phyloP scores from a whole-genome alignment of 192 early-diverging fungal species.

The Backusella luteola region DNA sequence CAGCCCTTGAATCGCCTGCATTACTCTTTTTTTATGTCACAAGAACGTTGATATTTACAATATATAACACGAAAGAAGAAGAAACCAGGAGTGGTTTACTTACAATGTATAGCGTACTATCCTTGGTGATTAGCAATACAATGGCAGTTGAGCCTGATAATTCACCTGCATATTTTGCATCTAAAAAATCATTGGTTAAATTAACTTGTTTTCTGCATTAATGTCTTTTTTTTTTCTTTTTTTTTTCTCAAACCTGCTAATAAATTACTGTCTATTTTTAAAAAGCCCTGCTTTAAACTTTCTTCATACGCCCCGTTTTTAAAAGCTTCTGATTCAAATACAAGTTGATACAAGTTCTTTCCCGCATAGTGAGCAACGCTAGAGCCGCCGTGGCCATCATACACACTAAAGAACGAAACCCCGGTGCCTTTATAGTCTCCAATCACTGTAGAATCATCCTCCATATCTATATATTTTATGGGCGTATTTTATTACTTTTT shows the following conservation, averaged over 20 bases:
- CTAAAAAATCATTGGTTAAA: neutral
- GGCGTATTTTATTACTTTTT: neutral
- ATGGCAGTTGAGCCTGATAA: conserved; percentile 96
- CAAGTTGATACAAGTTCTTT: conserved; percentile 65
- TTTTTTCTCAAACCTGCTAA: conserved; percentile 54
- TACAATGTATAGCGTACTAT: conserved; percentile 15
- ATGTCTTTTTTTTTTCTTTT: neutral
- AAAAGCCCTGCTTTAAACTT: conserved; percentile 81
- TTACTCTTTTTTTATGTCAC: conserved; percentile 55
- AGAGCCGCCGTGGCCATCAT: conserved; percentile 88
- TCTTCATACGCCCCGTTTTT: conserved; percentile 59
- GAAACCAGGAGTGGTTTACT: neutral
- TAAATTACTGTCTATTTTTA: conserved; percentile 74
- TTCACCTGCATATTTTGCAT: conserved; percentile 35
- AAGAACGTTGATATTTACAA: neutral
- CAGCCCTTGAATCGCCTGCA: conserved; percentile 91
- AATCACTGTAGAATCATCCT: conserved; percentile 89
- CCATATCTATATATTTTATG: conserved; percentile 67
- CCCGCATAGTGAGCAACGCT: conserved; percentile 84
- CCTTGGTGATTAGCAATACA: conserved; percentile 7
- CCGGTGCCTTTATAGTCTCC: conserved; percentile 61
- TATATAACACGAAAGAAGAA: neutral
- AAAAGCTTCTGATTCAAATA: conserved; percentile 66
- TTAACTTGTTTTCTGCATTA: neutral
- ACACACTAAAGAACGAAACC: conserved; percentile 91